Percentiles rank a stretch among this genome's conserved stretches.
phyloP scores from a whole-genome alignment of 495 filamentous ascomycete species.

The Lepidopterella palustris region DNA sequence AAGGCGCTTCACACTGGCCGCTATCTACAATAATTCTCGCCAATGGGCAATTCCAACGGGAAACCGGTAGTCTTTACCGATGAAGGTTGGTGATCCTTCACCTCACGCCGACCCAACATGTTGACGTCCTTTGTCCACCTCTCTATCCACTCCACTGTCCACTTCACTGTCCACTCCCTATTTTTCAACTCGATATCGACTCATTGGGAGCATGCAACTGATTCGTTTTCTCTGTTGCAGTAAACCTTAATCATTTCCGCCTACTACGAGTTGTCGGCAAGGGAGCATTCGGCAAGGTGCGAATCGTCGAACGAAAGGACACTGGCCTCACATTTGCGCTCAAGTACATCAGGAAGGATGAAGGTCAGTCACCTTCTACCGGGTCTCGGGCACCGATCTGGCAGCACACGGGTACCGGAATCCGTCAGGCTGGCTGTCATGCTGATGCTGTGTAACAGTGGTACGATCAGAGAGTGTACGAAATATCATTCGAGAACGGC shows the following conservation, averaged over 20 bases:
- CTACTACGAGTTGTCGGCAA: constrained; percentile 92
- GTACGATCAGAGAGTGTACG: constrained; percentile 95
- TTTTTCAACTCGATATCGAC: neutral
- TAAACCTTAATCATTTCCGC: constrained; percentile 96
- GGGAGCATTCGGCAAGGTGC: constrained; percentile 96
- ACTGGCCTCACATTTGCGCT: constrained; percentile 88
- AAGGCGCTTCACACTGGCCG: constrained; percentile 1
- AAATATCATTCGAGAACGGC: constrained; percentile 93
- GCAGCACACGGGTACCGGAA: constrained; percentile 5
- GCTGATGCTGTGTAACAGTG: constrained; percentile 50
- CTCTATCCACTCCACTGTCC: neutral
- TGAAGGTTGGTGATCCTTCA: constrained; percentile 63
- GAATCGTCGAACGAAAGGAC: constrained; percentile 96
- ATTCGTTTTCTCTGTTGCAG: constrained; percentile 40
- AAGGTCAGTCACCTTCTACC: constrained; percentile 54
- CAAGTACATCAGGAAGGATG: constrained; percentile 99
- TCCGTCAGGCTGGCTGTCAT: neutral
- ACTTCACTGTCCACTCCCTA: neutral
- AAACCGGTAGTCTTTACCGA: constrained; percentile 89
- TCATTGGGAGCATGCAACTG: neutral
- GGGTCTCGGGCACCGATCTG: neutral
- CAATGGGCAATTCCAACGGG: constrained; percentile 91
- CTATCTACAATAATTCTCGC: constrained; percentile 7
- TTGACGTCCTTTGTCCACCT: neutral
- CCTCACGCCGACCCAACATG: neutral